Base-by-base conservation (phyloP, 2,329 filamentous ascomycete species). In the Apiospora koreana region DNA sequence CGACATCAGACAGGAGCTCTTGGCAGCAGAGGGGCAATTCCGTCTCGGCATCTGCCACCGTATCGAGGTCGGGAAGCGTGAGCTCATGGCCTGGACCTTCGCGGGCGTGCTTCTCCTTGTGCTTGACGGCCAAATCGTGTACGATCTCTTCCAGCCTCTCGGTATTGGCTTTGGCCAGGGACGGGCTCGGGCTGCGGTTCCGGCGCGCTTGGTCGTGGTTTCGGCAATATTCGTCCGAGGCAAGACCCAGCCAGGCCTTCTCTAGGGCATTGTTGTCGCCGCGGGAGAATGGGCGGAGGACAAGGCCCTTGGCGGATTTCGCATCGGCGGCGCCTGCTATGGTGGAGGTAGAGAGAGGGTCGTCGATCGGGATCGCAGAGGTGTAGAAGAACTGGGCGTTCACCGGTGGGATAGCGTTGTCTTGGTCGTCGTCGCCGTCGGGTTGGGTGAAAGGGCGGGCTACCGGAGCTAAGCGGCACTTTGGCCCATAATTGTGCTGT, bases 351-450 rank as follows among this genome's bases (percentile, higher is more conserved):
- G 92, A 94, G n/a, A 97, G 86, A 31, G 94, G 94, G 77, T 97
- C 94, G 77, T 97, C 94, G 77, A 97, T 94, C 41, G 94, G 92
- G 67, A 95, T 87, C 16, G 90, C 85, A 14, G 94, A 96, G 18
- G 90, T 88, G 80, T 97, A 97, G 81, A 97, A 97, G 83, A 94
- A 97, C 73, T 94, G 93, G 28, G 92, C 87, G 42, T 86, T 85
- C 69, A 92, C 80, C 0, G 88, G 86, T 21, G 92, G 92, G 31
- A 88, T 85, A 68, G 83, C 84, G 10, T 62, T 62, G 21, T n/a
- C 50, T 31, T n/a, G 25, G 50, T n/a, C 54, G 69, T 86, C 81
- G 62, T 82, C 79, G 69, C 80, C 80, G 28, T 54, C 46, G 31
- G 79, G 71, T 35, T 76, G 70, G 6, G 80, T 75, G 69, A 80